Conservation (phyloP, 2,329 filamentous ascomycete species). For the Onygena corvina region DNA sequence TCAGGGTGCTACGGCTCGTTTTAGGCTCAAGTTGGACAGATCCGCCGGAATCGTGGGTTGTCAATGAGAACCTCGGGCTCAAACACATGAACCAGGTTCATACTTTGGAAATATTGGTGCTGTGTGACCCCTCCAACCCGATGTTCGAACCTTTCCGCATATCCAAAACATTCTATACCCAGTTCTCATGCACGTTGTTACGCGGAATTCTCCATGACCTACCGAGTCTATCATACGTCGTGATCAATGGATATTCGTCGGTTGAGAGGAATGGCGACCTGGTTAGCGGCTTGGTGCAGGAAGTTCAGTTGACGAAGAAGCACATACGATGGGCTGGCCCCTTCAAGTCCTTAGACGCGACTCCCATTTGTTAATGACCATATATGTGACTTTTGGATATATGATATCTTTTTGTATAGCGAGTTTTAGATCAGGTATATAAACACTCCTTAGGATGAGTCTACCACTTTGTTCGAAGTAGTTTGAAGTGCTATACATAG, state of each 20-base stretch:
- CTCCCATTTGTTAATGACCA: background rate
- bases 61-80: conserved; percentile 5
- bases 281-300: conserved; percentile 1
- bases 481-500: background rate
- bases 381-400: background rate
- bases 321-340: conserved; percentile 4
- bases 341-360: background rate
- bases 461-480: too few relatives aligned
- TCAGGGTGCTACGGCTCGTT: conserved; percentile 6
- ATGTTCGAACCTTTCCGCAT: conserved; percentile 3
- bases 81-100: background rate
- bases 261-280: conserved; percentile 3
- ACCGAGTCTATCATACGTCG: background rate
- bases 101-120: conserved; percentile 5
- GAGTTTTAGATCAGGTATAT: background rate
- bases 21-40: conserved; percentile 5
- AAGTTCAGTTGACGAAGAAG: conserved; percentile 1
- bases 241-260: conserved; percentile 2
- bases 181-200: background rate
- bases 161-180: conserved; percentile 6
- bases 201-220: background rate
- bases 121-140: conserved; percentile 5
- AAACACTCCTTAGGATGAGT: too few relatives aligned
- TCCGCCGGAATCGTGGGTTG: conserved; percentile 4
- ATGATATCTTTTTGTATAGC: background rate